Percentiles rank a stretch among this genome's conserved stretches.
phyloP scores from a whole-genome alignment of 768 basidiomycete genomes.

The Lactarius indigo region DNA sequence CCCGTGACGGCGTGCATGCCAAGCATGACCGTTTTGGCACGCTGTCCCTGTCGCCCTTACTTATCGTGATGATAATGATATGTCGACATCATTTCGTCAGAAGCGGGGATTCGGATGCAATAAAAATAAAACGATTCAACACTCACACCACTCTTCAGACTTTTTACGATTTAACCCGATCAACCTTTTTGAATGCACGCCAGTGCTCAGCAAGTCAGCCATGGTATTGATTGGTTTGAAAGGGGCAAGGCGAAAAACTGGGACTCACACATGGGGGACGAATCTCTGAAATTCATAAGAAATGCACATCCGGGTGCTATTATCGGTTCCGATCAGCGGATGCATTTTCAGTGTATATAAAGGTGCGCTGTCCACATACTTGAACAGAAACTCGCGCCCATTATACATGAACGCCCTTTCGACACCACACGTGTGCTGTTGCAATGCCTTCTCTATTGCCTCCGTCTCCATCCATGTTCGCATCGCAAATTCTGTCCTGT shows the following conservation, averaged over 20 bases:
- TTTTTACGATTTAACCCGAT: conserved; percentile 41
- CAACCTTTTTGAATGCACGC: conserved; percentile 33
- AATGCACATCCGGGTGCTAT: conserved; percentile 65
- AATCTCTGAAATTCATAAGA: conserved; percentile 65
- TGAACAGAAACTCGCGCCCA: conserved; percentile 72
- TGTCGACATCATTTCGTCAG: neutral
- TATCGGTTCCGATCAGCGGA: conserved; percentile 21
- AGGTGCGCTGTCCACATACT: conserved; percentile 43
- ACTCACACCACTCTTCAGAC: conserved; percentile 66
- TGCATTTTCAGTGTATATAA: conserved; percentile 7
- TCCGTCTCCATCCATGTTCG: conserved; percentile 71
- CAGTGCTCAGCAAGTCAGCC: neutral
- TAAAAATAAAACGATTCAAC: neutral
- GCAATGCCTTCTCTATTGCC: conserved; percentile 57
- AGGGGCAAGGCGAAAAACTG: conserved; percentile 31
- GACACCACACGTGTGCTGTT: conserved; percentile 61
- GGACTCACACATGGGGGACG: conserved; percentile 51
- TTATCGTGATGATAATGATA: neutral
- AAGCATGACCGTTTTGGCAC: conserved; percentile 53
- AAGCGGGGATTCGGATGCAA: conserved; percentile 18
- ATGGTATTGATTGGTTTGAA: conserved; percentile 1
- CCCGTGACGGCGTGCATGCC: conserved; percentile 59
- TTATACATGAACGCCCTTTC: conserved; percentile 67
- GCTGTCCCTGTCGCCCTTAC: conserved; percentile 29
- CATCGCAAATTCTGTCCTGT: conserved; percentile 60